These are phyloP conservation scores for Podaxis sp. DNA, from an alignment of 768 basidiomycete genomes.

Conservation along the genomic window DNA sequence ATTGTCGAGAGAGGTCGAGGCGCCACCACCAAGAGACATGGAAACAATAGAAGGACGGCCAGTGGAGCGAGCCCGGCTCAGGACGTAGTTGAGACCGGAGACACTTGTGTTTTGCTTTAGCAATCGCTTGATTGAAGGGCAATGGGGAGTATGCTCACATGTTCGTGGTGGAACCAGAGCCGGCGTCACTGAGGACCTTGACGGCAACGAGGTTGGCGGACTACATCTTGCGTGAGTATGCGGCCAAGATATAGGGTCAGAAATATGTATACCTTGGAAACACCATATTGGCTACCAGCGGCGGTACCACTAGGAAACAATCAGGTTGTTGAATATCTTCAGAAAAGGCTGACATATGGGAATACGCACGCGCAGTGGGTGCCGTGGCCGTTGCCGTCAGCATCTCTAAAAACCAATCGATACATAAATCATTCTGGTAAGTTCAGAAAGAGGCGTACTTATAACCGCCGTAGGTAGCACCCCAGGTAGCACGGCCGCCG, in stretches of 20 bases:
- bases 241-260: not conserved
- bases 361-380: not conserved
- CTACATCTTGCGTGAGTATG: not conserved
- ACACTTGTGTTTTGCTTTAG: not conserved
- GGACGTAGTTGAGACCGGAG: not conserved
- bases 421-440: not conserved
- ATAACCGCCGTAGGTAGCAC: slow-evolving; percentile 16
- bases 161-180: slow-evolving; percentile 19
- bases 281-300: not conserved
- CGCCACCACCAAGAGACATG: slow-evolving; percentile 22
- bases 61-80: not conserved
- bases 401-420: not conserved
- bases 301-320: not conserved
- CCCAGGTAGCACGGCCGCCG: slow-evolving; percentile 21
- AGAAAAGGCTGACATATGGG: not conserved
- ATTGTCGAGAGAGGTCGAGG: slow-evolving; percentile 18
- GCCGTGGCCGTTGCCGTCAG: not conserved
- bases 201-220: slow-evolving; percentile 22
- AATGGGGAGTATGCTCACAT: slow-evolving; percentile 15
- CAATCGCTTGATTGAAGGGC: not conserved
- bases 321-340: not conserved
- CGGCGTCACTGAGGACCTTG: slow-evolving; percentile 23
- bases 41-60: slow-evolving; percentile 21
- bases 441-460: not conserved
- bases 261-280: not conserved